phyloP scores from a whole-genome alignment of 2,329 filamentous ascomycete genomes.

The Mariannaea sp. region DNA sequence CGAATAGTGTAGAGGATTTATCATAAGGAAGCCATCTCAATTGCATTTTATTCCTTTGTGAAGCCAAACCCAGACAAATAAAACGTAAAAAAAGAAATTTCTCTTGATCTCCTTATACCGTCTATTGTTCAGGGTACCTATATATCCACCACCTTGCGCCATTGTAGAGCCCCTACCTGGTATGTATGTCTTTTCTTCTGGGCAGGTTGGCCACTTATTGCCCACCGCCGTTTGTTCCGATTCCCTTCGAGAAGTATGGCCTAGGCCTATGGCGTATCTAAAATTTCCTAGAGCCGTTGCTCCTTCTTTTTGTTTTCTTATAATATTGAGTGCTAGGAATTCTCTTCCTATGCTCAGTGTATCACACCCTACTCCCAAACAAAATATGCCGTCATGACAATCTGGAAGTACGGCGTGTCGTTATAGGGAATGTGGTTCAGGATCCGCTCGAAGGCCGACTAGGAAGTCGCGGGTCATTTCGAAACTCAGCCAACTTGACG shows the following conservation, averaged over 20 bases:
- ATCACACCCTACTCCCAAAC: slow-evolving; percentile 2
- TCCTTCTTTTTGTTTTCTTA: not conserved
- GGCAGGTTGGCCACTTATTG: not conserved
- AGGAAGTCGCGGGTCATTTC: slow-evolving; percentile 91
- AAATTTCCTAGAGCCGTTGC: not conserved
- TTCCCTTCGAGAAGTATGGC: not conserved
- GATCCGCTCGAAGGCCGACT: slow-evolving; percentile 61
- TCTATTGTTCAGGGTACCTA: slow-evolving; percentile 13
- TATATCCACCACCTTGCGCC: slow-evolving; percentile 15
- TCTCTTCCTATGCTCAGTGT: not conserved
- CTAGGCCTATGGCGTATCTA: slow-evolving; percentile 2
- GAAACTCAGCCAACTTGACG: slow-evolving; percentile 96
- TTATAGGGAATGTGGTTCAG: slow-evolving; percentile 37
- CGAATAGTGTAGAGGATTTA: too few relatives aligned
- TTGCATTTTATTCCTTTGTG: too few relatives aligned
- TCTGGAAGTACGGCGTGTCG: slow-evolving; percentile 20
- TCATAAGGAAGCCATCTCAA: too few relatives aligned
- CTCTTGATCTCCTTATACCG: not conserved
- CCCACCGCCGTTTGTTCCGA: not conserved
- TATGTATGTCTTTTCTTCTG: slow-evolving; percentile 3
- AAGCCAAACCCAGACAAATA: not conserved
- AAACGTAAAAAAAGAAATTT: not conserved
- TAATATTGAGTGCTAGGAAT: not conserved
- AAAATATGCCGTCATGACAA: slow-evolving; percentile 28
- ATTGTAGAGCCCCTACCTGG: slow-evolving; percentile 2